Evolutionary conservation across 257 asterid species (phyloP).

Genomic region (Solanum stenotomum): DNA sequence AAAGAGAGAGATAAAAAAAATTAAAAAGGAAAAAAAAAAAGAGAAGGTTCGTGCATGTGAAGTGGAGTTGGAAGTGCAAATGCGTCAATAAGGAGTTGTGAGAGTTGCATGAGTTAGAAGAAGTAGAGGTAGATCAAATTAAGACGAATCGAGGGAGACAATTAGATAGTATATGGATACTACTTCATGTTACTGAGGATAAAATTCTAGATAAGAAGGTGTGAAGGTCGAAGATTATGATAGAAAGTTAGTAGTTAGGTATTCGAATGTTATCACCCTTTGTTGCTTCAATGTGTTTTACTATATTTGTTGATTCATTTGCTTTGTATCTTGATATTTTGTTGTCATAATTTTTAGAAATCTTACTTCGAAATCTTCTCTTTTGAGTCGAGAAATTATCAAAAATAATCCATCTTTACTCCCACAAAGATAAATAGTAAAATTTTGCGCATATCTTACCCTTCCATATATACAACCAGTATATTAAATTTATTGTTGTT

Average conservation of each 20-base stretch:
- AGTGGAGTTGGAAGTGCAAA: too few species aligned
- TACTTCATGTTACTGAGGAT: rapidly evolving
- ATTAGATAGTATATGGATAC: not conserved
- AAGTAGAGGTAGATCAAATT: too few species aligned
- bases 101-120: not conserved
- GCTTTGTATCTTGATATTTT: not conserved
- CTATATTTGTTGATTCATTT: not conserved
- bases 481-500: not conserved
- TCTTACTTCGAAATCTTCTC: not conserved
- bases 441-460: too few species aligned
- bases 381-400: rapidly evolving
- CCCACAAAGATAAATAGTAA: not conserved
- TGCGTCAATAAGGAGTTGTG: not conserved
- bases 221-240: not conserved
- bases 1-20: not conserved
- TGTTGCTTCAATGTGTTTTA: not conserved
- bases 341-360: not conserved
- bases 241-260: not conserved
- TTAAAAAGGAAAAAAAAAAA: too few species aligned
- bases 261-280: not conserved
- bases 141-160: not conserved
- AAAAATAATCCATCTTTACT: not conserved
- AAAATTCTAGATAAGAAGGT: too few species aligned
- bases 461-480: too few species aligned
- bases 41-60: too few species aligned